A percentile compares a stretch with the other conserved stretches of the same genome.
Evolutionary conservation across 1,139 yeast genomes (phyloP).

Genomic region (Geotrichum europaeum): DNA sequence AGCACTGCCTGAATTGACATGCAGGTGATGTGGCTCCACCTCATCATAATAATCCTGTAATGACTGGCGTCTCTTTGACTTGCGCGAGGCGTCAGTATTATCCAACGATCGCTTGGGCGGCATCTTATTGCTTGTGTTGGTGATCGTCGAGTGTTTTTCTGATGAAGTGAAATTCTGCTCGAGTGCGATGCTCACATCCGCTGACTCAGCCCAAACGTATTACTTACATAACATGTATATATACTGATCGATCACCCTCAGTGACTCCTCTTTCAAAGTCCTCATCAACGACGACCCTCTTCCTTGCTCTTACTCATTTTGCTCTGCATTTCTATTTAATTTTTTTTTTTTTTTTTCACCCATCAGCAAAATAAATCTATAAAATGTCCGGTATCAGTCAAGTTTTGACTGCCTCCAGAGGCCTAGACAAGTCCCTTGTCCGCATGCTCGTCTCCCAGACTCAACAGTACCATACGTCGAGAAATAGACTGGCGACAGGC

Average conservation of each 20-base stretch:
- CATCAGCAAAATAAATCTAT: not conserved
- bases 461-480: not conserved
- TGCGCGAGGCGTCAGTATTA: not conserved
- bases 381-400: slow-evolving; percentile 2
- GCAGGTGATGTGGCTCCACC: slow-evolving; percentile 2
- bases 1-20: not conserved
- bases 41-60: slow-evolving; percentile 2
- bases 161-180: not conserved
- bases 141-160: not conserved
- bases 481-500: not conserved
- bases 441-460: not conserved
- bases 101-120: not conserved
- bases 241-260: not conserved
- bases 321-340: not conserved
- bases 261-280: not conserved
- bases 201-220: not conserved
- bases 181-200: not conserved
- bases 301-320: not conserved
- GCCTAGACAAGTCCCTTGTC: not conserved
- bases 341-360: not conserved
- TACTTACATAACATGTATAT: not conserved
- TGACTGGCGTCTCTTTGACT: slow-evolving; percentile 2
- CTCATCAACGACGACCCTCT: not conserved
- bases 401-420: not conserved
- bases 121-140: not conserved